Evolutionary conservation across 164 flowering plant genomes (phyloP).

Genomic region (Dillenia turbinata): DNA sequence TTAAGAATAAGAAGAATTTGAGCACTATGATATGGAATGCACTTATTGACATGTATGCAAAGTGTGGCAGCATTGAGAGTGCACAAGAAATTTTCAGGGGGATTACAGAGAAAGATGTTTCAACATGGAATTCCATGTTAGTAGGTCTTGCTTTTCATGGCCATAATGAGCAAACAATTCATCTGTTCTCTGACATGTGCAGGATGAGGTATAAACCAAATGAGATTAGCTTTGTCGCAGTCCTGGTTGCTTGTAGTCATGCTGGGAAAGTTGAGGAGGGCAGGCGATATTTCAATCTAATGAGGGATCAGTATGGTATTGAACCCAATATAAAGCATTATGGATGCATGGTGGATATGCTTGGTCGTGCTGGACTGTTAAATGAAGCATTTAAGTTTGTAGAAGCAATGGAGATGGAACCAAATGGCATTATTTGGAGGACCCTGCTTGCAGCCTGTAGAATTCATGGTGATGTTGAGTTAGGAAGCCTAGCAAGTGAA

Average conservation of each 20-base stretch:
- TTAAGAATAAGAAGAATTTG: conserved; percentile 13
- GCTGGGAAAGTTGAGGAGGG: conserved; percentile 68
- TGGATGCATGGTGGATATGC: conserved; percentile 75
- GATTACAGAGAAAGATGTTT: conserved; percentile 49
- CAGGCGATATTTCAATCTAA: conserved; percentile 39
- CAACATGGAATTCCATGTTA: conserved; percentile 59
- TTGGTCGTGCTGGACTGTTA: conserved; percentile 61
- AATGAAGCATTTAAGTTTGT: conserved; percentile 57
- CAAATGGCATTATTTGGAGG: conserved; percentile 68
- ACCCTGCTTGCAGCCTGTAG: conserved; percentile 70
- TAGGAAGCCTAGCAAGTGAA: conserved; percentile 51
- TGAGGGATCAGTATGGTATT: conserved; percentile 40
- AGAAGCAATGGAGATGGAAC: conserved; percentile 44
- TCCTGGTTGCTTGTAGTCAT: conserved; percentile 61
- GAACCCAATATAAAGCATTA: conserved; percentile 63
- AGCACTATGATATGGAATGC: conserved; percentile 48
- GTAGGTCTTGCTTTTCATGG: conserved; percentile 64
- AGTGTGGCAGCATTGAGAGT: conserved; percentile 57
- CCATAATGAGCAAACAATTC: conserved; percentile 39
- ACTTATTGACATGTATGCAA: conserved; percentile 67
- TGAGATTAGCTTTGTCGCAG: conserved; percentile 64
- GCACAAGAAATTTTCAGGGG: conserved; percentile 42
- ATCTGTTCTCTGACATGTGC: conserved; percentile 42
- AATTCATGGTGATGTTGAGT: conserved; percentile 56
- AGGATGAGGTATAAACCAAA: conserved; percentile 36